Percentiles rank a stretch among this genome's conserved stretches.
Evolutionary conservation across 345 rosid species (phyloP).

Genomic region (Cardamine occulta): DNA sequence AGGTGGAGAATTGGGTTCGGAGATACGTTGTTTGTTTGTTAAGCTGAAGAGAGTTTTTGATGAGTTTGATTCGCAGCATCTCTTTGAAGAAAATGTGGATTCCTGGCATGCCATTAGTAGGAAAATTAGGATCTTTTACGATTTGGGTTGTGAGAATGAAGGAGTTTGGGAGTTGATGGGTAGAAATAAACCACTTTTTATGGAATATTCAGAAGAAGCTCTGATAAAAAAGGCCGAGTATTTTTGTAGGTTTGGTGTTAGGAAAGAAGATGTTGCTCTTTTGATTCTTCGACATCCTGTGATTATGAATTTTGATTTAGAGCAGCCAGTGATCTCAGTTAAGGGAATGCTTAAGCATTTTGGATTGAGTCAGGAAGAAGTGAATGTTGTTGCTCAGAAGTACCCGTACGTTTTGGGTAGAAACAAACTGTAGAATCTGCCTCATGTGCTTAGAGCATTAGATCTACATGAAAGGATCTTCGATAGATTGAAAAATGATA

Average conservation of each 20-base stretch:
- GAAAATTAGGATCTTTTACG: slow-evolving; percentile 56
- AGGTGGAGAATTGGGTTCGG: slow-evolving; percentile 43
- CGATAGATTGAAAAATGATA: slow-evolving; percentile 51
- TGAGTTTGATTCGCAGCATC: slow-evolving; percentile 48
- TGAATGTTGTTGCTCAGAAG: slow-evolving; percentile 43
- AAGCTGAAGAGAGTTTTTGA: slow-evolving; percentile 55
- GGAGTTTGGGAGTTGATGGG: slow-evolving; percentile 57
- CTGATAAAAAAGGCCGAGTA: slow-evolving; percentile 47
- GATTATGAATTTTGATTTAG: slow-evolving; percentile 56
- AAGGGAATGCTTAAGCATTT: slow-evolving; percentile 55
- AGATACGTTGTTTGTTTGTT: slow-evolving; percentile 45
- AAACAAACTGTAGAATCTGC: slow-evolving; percentile 66
- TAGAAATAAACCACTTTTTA: slow-evolving; percentile 46
- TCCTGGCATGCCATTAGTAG: slow-evolving; percentile 53
- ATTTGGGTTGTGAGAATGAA: slow-evolving; percentile 53
- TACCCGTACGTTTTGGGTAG: slow-evolving; percentile 54
- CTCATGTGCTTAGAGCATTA: slow-evolving; percentile 51
- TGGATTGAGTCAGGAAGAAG: slow-evolving; percentile 51
- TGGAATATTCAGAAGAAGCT: slow-evolving; percentile 49
- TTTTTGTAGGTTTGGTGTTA: slow-evolving; percentile 58
- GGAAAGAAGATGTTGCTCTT: slow-evolving; percentile 50
- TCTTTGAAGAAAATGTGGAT: slow-evolving; percentile 54
- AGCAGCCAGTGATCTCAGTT: slow-evolving; percentile 50
- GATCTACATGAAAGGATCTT: slow-evolving; percentile 56
- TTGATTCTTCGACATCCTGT: slow-evolving; percentile 54